Percentiles rank a stretch among this genome's conserved stretches.
Evolutionary conservation across 495 filamentous ascomycete genomes (phyloP).

Genomic region (Xylaria castorea): DNA sequence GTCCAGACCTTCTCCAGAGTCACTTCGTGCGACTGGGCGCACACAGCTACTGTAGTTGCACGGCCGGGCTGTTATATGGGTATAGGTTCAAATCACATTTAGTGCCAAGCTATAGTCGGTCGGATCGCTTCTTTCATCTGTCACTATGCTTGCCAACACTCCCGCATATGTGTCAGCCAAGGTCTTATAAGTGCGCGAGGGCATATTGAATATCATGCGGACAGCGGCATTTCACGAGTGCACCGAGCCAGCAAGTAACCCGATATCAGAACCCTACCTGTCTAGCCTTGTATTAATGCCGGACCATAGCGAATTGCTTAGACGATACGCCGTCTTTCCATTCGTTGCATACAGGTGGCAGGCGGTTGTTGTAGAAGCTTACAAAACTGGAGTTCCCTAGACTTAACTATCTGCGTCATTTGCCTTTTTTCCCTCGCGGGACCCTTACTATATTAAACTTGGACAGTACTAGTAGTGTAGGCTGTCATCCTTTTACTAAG

Average conservation of each 20-base stretch:
- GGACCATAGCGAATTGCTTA: too few species aligned
- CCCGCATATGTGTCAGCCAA: conserved; percentile 2
- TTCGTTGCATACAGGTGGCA: too few species aligned
- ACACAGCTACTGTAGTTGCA: background rate
- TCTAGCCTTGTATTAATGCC: too few species aligned
- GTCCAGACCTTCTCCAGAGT: background rate
- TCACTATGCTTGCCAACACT: background rate
- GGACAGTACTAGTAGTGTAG: too few species aligned
- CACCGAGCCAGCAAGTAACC: background rate
- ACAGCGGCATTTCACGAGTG: background rate
- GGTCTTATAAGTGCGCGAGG: background rate
- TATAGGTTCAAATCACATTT: background rate
- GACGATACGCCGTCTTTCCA: too few species aligned
- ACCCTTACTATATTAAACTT: background rate
- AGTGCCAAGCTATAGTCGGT: background rate
- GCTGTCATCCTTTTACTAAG: too few species aligned
- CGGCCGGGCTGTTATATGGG: background rate
- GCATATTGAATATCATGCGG: background rate
- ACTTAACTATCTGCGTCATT: too few species aligned
- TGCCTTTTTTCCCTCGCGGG: too few species aligned
- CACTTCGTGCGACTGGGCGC: background rate
- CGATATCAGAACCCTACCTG: background rate
- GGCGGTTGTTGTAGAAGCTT: too few species aligned
- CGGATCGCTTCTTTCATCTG: background rate
- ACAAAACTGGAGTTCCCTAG: too few species aligned